Evolutionary conservation across 2,329 filamentous ascomycete species (phyloP).

Genomic region (Aspergillus spinulosporus): DNA sequence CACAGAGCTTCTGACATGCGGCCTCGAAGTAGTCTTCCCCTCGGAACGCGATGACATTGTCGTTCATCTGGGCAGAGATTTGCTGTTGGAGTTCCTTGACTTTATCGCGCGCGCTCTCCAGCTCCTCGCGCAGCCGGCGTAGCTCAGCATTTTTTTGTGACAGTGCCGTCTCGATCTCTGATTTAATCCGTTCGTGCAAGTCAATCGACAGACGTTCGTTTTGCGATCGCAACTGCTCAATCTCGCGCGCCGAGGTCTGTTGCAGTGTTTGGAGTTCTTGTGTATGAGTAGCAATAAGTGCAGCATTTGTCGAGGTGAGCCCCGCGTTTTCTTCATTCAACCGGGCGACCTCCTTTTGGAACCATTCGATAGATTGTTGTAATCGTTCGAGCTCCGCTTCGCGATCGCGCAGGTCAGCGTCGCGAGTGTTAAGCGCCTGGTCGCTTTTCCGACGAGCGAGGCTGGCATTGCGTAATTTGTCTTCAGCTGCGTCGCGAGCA

Average conservation of each 20-base stretch:
- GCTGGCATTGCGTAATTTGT: slow-evolving; percentile 58
- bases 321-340: slow-evolving; percentile 81
- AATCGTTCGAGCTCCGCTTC: slow-evolving; percentile 84
- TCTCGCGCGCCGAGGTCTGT: slow-evolving; percentile 64
- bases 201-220: slow-evolving; percentile 63
- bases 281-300: slow-evolving; percentile 73
- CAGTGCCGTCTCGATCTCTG: slow-evolving; percentile 65
- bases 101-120: slow-evolving; percentile 68
- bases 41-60: slow-evolving; percentile 74
- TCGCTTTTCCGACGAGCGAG: slow-evolving; percentile 56
- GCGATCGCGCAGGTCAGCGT: slow-evolving; percentile 72
- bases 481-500: slow-evolving; percentile 69
- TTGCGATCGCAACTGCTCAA: slow-evolving; percentile 66
- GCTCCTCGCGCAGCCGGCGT: slow-evolving; percentile 70
- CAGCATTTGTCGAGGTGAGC: slow-evolving; percentile 73
- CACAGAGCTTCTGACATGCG: slow-evolving; percentile 90
- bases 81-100: slow-evolving; percentile 61
- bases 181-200: slow-evolving; percentile 62
- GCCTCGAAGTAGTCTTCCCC: slow-evolving; percentile 96
- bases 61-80: slow-evolving; percentile 59
- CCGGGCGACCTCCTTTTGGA: slow-evolving; percentile 78
- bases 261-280: slow-evolving; percentile 67
- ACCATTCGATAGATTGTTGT: slow-evolving; percentile 72
- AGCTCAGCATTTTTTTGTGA: slow-evolving; percentile 84
- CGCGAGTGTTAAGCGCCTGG: slow-evolving; percentile 63